These are phyloP conservation scores for Cutaneotrichosporon cavernicola DNA, from an alignment of 1,284 basidiomycete genomes.

Conservation along the genomic window DNA sequence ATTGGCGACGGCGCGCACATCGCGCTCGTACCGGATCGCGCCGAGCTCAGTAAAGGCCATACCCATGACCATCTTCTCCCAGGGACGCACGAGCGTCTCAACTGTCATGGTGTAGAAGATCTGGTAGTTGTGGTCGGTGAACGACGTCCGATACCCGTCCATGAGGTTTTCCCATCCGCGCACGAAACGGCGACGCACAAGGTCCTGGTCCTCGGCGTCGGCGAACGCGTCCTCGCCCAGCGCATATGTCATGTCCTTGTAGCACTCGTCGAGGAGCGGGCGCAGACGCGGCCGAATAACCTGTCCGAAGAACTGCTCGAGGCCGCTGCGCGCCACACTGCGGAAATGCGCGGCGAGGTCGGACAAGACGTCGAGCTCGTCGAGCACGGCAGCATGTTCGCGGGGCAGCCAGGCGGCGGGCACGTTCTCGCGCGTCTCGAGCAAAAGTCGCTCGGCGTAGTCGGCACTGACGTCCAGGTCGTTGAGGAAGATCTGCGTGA, in stretches of 20 bases:
- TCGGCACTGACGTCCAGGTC: conserved; percentile 82
- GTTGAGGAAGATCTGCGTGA: conserved; percentile 72
- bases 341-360: conserved; percentile 64
- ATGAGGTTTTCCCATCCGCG: conserved; percentile 77
- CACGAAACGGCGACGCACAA: conserved; percentile 82
- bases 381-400: conserved; percentile 56
- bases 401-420: conserved; percentile 67
- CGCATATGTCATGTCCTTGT: conserved; percentile 82
- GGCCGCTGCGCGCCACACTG: conserved; percentile 70
- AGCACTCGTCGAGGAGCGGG: conserved; percentile 78
- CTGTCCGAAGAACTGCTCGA: conserved; percentile 93
- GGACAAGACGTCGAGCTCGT: conserved; percentile 39
- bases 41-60: conserved; percentile 93
- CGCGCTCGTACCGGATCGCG: conserved; percentile 94
- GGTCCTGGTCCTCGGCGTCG: conserved; percentile 77
- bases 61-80: conserved; percentile 82
- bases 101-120: conserved; percentile 78
- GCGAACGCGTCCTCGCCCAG: conserved; percentile 85
- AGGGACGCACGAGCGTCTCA: conserved; percentile 82
- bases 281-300: conserved; percentile 80
- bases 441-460: conserved; percentile 76
- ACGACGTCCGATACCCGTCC: conserved; percentile 72
- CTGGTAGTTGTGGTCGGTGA: conserved; percentile 85
- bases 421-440: conserved; percentile 65
- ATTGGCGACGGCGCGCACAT: conserved; percentile 76